Conservation (phyloP, 78 protist genomes). For the Polysphondylium violaceum region DNA sequence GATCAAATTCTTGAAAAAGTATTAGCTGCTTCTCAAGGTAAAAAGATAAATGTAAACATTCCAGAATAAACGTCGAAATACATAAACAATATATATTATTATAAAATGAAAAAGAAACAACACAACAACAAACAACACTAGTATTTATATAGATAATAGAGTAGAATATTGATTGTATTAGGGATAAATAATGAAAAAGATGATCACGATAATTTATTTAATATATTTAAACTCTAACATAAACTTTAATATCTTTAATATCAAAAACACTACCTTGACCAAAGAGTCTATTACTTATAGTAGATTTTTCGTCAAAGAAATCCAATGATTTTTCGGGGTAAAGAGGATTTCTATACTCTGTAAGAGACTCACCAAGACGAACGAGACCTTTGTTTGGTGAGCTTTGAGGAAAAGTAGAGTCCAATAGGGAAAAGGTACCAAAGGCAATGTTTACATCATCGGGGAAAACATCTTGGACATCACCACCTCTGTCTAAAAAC, state of each 20-base stretch:
- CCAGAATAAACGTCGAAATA: no score
- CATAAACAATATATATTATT: no score
- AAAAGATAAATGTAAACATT: constrained; percentile 13
- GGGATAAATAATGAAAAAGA: no score
- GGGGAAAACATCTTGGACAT: constrained; percentile 4
- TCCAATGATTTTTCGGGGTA: neutral
- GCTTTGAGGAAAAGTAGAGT: neutral
- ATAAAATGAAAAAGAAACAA: no score
- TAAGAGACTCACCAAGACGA: neutral
- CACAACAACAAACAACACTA: no score
- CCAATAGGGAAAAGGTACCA: constrained; percentile 19
- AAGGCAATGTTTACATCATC: neutral
- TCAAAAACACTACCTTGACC: constrained; percentile 17
- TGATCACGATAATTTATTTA: no score
- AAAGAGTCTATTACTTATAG: neutral
- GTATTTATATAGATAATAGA: no score
- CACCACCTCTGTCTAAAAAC: constrained; percentile 50
- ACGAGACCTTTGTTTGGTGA: neutral
- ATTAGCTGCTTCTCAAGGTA: constrained; percentile 20
- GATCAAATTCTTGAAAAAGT: constrained; percentile 39
- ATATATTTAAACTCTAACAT: no score
- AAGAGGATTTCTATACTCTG: constrained; percentile 7
- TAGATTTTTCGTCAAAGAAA: constrained; percentile 11
- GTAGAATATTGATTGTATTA: no score
- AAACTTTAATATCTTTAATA: neutral